Base-by-base conservation (phyloP, 306 rosid species). In the Cotoneaster glaucophyllus region DNA sequence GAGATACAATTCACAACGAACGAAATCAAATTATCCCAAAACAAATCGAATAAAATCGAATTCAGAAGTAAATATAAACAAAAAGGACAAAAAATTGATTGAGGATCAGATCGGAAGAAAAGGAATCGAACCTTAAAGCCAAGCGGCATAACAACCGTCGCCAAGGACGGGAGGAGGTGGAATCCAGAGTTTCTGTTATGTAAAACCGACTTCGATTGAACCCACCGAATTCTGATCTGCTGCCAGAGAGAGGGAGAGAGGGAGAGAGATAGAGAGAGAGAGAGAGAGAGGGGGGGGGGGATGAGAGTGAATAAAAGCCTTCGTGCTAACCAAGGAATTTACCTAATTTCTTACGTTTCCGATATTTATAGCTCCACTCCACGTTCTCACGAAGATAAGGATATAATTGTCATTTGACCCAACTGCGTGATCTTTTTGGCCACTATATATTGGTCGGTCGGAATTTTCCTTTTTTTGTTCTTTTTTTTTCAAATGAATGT, bases 131-230 rank as follows among this genome's bases (percentile, higher is more conserved):
- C 97, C 97, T 87, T 90, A 86, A 79, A 84, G 84, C 85, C 82
- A 87, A 83, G 87, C 80, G 89, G 96, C 91, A 83, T 84, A 88
- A 86, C 87, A 89, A 90, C 97, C 99, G 97, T 86, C 96, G 82
- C 93, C 84, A 79, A 80, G 98, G 97, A 91, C 96, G 95, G 96
- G 88, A 86, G 74, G 85, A 79, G 90, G 87, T 82, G 86, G 92
- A 93, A 89, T 92, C 98, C 98, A 92, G 96, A 95, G 93, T 79
- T 79, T 75, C 90, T 61, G 70, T 59, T 34, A 66, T 31, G 12
- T 17, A 52, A 24, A 75, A 71, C 71, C 74, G 77, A 25, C 34
- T 80, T 50, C 15, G 54, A 57, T 69, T 45, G 39, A 59, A 24
- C 57, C 67, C 64, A 71, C 63, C 72, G 54, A 61, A 61, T 18